These are phyloP conservation scores for Fusarium armeniacum DNA, from an alignment of 2,329 filamentous ascomycete genomes.

Conservation along the genomic window DNA sequence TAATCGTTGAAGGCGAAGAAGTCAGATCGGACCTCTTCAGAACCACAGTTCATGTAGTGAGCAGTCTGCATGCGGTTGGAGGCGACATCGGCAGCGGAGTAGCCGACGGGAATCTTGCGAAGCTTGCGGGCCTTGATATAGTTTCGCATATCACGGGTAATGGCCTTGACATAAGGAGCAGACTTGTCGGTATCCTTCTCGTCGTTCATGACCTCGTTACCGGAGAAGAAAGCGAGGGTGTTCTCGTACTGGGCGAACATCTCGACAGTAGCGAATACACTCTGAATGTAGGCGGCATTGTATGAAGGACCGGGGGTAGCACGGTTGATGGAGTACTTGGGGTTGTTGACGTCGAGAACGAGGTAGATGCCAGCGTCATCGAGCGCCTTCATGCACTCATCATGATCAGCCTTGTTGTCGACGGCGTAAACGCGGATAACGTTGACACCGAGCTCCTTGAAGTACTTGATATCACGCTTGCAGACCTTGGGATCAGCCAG, in stretches of 20 bases:
- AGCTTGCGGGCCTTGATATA: constrained; percentile 74
- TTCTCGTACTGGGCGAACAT: constrained; percentile 87
- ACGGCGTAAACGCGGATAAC: constrained; percentile 93
- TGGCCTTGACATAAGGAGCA: constrained; percentile 82
- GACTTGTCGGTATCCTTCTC: constrained; percentile 71
- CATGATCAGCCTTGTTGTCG: constrained; percentile 86
- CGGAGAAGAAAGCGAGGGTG: constrained; percentile 87
- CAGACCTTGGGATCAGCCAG: constrained; percentile 79
- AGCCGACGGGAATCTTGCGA: constrained; percentile 79
- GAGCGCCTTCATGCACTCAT: constrained; percentile 85
- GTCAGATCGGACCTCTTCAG: constrained; percentile 85
- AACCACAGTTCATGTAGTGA: constrained; percentile 92
- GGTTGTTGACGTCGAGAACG: constrained; percentile 91
- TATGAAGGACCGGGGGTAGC: constrained; percentile 82
- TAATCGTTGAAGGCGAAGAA: constrained; percentile 94
- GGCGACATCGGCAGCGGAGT: constrained; percentile 83
- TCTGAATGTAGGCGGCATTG: constrained; percentile 86
- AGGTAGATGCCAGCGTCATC: constrained; percentile 91
- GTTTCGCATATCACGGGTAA: constrained; percentile 81
- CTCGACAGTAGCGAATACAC: constrained; percentile 89
- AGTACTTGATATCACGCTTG: constrained; percentile 83
- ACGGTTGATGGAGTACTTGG: constrained; percentile 89
- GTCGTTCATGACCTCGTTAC: constrained; percentile 85
- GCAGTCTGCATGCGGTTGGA: constrained; percentile 90
- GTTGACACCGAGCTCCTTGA: constrained; percentile 90